Conservation (phyloP, 345 rosid species). For the Sonneratia caseolaris region DNA sequence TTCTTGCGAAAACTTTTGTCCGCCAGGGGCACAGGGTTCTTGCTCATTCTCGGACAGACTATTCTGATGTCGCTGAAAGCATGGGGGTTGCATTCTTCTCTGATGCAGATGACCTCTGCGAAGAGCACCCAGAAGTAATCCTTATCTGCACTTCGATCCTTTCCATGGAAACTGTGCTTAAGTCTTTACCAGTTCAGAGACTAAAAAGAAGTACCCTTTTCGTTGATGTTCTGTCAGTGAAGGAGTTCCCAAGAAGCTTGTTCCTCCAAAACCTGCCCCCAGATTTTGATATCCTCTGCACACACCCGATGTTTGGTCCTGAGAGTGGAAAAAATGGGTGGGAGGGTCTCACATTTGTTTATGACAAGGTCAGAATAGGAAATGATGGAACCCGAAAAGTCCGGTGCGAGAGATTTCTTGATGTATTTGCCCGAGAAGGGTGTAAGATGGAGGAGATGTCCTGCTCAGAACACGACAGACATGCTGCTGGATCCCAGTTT, state of each 20-base stretch:
- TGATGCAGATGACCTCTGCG: slow-evolving; percentile 57
- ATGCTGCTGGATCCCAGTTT: slow-evolving; percentile 29
- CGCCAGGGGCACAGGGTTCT: slow-evolving; percentile 57
- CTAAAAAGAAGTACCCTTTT: slow-evolving; percentile 72
- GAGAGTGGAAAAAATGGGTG: slow-evolving; percentile 79
- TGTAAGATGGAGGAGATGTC: no score
- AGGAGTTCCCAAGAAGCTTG: slow-evolving; percentile 58
- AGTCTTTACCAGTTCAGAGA: slow-evolving; percentile 61
- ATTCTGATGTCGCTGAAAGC: slow-evolving; percentile 40
- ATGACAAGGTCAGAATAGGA: slow-evolving; percentile 68
- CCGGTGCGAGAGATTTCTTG: slow-evolving; percentile 53
- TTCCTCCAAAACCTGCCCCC: slow-evolving; percentile 44
- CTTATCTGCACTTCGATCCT: slow-evolving; percentile 69
- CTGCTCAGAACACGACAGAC: no score
- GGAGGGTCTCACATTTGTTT: slow-evolving; percentile 52
- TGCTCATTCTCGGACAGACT: slow-evolving; percentile 63
- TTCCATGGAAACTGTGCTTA: slow-evolving; percentile 60
- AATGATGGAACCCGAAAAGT: slow-evolving; percentile 27
- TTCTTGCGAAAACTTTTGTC: slow-evolving; percentile 49
- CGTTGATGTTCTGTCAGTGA: slow-evolving; percentile 83
- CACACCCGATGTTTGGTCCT: slow-evolving; percentile 85
- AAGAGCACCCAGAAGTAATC: slow-evolving; percentile 75
- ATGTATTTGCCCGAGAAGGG: slow-evolving; percentile 27
- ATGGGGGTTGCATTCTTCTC: slow-evolving; percentile 50
- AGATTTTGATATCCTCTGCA: slow-evolving; percentile 63